Evolutionary conservation across 306 rosid genomes (phyloP).

Genomic region (Sphenostylis stenocarpa): DNA sequence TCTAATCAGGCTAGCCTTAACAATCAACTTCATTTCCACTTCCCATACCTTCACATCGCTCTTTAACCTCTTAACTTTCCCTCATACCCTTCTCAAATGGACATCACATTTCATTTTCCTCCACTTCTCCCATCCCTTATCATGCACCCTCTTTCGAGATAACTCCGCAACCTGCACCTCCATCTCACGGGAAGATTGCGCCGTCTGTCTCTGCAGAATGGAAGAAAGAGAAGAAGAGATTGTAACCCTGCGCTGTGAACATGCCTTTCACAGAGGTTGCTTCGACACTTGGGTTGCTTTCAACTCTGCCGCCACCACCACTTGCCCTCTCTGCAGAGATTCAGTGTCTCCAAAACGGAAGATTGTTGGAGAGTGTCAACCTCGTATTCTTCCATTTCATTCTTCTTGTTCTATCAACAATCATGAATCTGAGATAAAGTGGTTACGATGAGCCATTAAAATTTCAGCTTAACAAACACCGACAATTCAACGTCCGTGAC

Average conservation of each 20-base stretch:
- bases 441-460: not conserved
- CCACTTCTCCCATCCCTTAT: too few species aligned
- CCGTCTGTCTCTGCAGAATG: conserved; percentile 48
- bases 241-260: conserved; percentile 43
- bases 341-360: not conserved
- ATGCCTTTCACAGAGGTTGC: conserved; percentile 49
- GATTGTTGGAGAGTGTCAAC: not conserved
- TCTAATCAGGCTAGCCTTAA: not conserved
- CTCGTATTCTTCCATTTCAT: too few species aligned
- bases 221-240: conserved; percentile 52
- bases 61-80: not conserved
- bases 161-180: not conserved
- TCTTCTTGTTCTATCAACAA: too few species aligned
- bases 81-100: not conserved
- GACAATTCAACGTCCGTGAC: too few species aligned
- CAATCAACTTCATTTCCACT: not conserved
- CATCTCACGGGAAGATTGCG: conserved; percentile 29
- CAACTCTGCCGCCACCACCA: not conserved
- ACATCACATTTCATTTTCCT: not conserved
- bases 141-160: not conserved
- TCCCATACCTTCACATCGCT: not conserved
- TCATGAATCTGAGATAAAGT: not conserved
- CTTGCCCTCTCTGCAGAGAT: conserved; percentile 61
- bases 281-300: conserved; percentile 44
- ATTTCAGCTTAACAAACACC: too few species aligned